A percentile compares a stretch with the other conserved stretches of the same genome.
Conservation (phyloP, 768 basidiomycete genomes). For the Tubosaeta brunneosetosa region DNA sequence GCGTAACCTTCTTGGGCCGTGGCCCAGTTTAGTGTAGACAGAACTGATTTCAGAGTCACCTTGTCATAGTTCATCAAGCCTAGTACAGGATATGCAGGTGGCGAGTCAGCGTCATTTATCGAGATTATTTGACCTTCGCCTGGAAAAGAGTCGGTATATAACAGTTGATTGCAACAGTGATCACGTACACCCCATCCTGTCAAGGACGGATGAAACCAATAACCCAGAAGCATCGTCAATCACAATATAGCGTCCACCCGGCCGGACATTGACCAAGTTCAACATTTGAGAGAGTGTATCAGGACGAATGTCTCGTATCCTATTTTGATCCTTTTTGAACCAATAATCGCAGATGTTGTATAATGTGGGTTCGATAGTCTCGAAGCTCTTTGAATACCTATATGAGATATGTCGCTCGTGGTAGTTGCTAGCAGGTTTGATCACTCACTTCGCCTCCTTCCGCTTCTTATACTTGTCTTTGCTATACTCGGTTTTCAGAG, state of each 20-base stretch:
- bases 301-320: conserved; percentile 78
- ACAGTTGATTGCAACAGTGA: neutral
- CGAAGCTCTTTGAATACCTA: conserved; percentile 85
- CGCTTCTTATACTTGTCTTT: conserved; percentile 98
- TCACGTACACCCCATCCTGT: conserved; percentile 74
- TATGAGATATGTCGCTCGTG: conserved; percentile 27
- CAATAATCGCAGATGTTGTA: conserved; percentile 88
- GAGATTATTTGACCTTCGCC: conserved; percentile 79
- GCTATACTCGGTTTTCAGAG: conserved; percentile 94
- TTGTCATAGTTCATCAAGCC: conserved; percentile 81
- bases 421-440: neutral
- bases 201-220: conserved; percentile 77
- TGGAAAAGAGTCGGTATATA: conserved; percentile 25
- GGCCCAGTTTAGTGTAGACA: conserved; percentile 85
- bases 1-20: conserved; percentile 74
- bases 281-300: conserved; percentile 90
- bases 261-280: conserved; percentile 74
- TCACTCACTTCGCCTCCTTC: conserved; percentile 89
- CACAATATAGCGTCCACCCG: conserved; percentile 82
- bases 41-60: conserved; percentile 44
- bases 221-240: conserved; percentile 93
- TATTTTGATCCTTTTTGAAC: conserved; percentile 76
- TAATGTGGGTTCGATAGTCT: conserved; percentile 81
- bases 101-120: conserved; percentile 86
- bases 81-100: conserved; percentile 85